Evolutionary conservation across 1,284 basidiomycete species (phyloP), one percentile per base, ranked within the genome.

Genomic region (Cystobasidium pallidum): DNA sequence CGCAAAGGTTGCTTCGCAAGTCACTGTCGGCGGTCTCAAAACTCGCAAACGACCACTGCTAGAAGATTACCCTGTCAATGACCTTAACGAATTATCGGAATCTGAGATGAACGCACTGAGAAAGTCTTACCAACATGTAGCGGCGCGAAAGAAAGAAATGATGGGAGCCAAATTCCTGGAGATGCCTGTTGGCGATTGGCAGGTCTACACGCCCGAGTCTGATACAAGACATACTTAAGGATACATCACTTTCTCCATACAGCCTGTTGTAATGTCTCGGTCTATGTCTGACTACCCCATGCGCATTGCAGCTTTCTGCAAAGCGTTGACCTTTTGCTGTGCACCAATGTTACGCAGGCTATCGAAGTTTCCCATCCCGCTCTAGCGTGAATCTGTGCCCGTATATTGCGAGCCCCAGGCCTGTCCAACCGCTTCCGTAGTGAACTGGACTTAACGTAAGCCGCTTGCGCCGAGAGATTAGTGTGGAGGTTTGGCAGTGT

Each of bases 151-250:
- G 61, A 51, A 30, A 24, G 68, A 71, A n/a, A 58, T 58, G 19
- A 41, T 71, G 34, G 68, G 68, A 30, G 19, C n/a, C 8, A 30
- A 21, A 30, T 71, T 62, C 36, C 52, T 41, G 49, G 68, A 71
- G 36, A 63, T 54, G 21, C 68, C 68, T n/a, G 24, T 71, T 63
- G 68, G 68, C 7, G 68, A 71, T 30, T 71, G 68, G 68, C 68
- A 71, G 36, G 59, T 71, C 21, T 39, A 64, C 21, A 63, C 59
- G 28, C 36, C 49, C 3, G 68, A 71, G 61, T 70, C 67, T 30
- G 58, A 61, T 61, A 61, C 45, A 13, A 32, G 58, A 32, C 30
- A 57, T 34, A 57, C 54, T 4, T 57, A 57, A n/a, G 28, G 13
- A 17, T 8, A 36, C 11, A 17, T n/a, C 54, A 57, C 10, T 7